Conservation (phyloP, 805 yeast genomes). For the Ogataea salicorniae region DNA sequence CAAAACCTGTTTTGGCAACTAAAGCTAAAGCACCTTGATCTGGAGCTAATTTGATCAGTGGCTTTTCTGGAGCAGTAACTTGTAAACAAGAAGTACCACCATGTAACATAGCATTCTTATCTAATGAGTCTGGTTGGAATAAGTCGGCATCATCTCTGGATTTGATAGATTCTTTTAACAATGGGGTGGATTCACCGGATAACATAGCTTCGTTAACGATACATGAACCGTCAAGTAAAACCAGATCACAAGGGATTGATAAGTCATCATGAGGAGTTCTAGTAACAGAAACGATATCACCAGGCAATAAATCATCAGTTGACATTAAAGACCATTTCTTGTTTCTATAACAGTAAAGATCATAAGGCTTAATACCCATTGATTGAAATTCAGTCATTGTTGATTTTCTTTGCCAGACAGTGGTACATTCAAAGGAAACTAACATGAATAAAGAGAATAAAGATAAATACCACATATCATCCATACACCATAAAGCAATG, state of each 20-base stretch:
- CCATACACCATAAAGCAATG: conserved; percentile 92
- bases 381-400: conserved; percentile 94
- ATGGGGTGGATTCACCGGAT: conserved; percentile 96
- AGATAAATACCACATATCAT: conserved; percentile 95
- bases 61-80: conserved; percentile 63
- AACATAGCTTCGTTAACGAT: conserved; percentile 98
- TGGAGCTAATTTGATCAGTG: conserved; percentile 59
- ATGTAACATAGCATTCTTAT: conserved; percentile 80
- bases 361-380: conserved; percentile 94
- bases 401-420: conserved; percentile 91
- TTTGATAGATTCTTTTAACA: conserved; percentile 84
- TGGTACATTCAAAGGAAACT: conserved; percentile 87
- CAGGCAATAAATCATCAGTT: conserved; percentile 80
- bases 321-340: conserved; percentile 62
- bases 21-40: conserved; percentile 89
- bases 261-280: conserved; percentile 82
- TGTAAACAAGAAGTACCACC: conserved; percentile 97
- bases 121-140: conserved; percentile 74
- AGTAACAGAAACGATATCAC: conserved; percentile 81
- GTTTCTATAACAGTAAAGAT: conserved; percentile 67
- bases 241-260: conserved; percentile 90
- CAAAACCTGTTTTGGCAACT: conserved; percentile 94
- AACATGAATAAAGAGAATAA: conserved; percentile 88
- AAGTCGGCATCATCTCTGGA: conserved; percentile 70
- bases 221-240: conserved; percentile 83